Percentiles rank a stretch among this genome's conserved stretches.
phyloP scores from a whole-genome alignment of 352 stramenopile genomes.

The Pythium utonaiense region DNA sequence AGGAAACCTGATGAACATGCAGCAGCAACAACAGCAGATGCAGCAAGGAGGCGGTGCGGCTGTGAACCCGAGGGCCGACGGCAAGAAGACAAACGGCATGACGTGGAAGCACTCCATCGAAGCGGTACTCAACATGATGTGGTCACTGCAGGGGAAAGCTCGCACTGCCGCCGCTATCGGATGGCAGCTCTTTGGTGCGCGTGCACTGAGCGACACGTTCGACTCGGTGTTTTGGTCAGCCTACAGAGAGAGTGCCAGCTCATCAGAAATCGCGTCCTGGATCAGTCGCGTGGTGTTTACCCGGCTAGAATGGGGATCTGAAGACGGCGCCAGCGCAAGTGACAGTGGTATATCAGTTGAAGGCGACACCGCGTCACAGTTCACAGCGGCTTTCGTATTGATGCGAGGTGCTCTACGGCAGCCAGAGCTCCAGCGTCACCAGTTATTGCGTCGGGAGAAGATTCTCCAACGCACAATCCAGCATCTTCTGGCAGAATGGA shows the following conservation, averaged over 20 bases:
- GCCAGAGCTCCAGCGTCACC: constrained; percentile 9
- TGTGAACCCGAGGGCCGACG: neutral
- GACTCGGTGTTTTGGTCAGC: constrained; percentile 45
- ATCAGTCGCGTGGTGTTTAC: constrained; percentile 45
- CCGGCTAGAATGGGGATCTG: constrained; percentile 5
- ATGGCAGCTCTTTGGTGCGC: constrained; percentile 53
- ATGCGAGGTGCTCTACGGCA: constrained; percentile 6
- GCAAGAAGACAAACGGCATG: constrained; percentile 32
- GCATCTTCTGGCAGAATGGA: constrained; percentile 48
- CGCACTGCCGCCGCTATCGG: constrained; percentile 36
- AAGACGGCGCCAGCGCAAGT: constrained; percentile 3
- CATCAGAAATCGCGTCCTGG: constrained; percentile 42
- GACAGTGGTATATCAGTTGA: neutral
- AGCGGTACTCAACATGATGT: constrained; percentile 53
- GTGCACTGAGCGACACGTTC: constrained; percentile 43
- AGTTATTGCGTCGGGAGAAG: constrained; percentile 14
- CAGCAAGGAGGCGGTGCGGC: constrained; percentile 12
- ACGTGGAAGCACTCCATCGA: constrained; percentile 54
- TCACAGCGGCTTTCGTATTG: constrained; percentile 8
- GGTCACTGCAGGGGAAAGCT: constrained; percentile 62
- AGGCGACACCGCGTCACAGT: constrained; percentile 1
- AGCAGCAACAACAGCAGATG: constrained; percentile 19
- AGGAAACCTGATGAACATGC: constrained; percentile 23
- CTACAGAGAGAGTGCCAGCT: constrained; percentile 51
- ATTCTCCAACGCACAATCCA: constrained; percentile 48